These are phyloP conservation scores for Arthrobotrys conoides DNA, from an alignment of 2,329 filamentous ascomycete species.

Conservation along the genomic window DNA sequence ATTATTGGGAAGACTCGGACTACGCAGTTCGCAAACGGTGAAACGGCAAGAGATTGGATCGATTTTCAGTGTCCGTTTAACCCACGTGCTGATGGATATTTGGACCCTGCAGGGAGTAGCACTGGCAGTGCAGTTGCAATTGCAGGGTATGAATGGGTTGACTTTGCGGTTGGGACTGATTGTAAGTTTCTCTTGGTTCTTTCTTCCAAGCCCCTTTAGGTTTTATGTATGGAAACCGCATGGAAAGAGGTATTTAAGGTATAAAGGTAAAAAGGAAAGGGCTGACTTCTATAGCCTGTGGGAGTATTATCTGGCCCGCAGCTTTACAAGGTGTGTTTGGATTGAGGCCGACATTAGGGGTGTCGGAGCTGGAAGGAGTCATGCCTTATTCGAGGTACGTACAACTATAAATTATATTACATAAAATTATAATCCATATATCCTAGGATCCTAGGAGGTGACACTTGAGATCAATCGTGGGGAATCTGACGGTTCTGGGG, in stretches of 20 bases:
- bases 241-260: neutral
- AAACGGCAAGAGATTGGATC: conserved; percentile 64
- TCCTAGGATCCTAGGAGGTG: no score
- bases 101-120: conserved; percentile 64
- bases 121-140: conserved; percentile 64
- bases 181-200: conserved; percentile 35
- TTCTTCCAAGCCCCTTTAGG: neutral
- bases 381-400: conserved; percentile 60
- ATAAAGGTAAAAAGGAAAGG: neutral
- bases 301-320: conserved; percentile 61
- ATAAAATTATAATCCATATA: no score
- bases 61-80: conserved; percentile 65
- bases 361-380: conserved; percentile 52
- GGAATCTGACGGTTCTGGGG: neutral
- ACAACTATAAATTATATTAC: no score
- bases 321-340: conserved; percentile 61
- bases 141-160: conserved; percentile 65
- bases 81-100: conserved; percentile 65
- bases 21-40: conserved; percentile 68
- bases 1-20: conserved; percentile 72
- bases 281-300: conserved; percentile 46
- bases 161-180: conserved; percentile 61
- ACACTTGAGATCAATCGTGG: neutral
- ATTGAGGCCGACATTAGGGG: conserved; percentile 56
- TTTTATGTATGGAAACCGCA: neutral